Conservation (phyloP, 306 rosid genomes). For the Rosa multiflora region DNA sequence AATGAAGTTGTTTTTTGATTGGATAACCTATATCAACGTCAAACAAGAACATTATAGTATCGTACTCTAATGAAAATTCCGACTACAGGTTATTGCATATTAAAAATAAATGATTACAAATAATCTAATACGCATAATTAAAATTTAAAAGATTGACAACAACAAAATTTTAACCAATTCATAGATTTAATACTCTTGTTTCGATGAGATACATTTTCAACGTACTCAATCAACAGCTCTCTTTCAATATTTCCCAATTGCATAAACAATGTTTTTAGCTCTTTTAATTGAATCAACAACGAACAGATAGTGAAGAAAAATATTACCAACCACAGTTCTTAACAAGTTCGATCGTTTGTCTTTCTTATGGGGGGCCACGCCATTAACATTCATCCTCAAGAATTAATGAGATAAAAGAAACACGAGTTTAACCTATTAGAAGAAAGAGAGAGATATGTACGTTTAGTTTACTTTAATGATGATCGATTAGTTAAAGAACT, state of each 20-base stretch:
- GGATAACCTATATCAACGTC: too few species aligned
- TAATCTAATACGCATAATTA: too few species aligned
- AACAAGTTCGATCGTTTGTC: neutral
- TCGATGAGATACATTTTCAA: neutral
- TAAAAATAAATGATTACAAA: too few species aligned
- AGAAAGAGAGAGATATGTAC: conserved; percentile 26
- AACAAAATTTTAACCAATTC: neutral
- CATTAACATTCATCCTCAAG: neutral
- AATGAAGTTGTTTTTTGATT: too few species aligned
- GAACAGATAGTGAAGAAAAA: neutral
- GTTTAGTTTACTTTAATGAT: conserved; percentile 25
- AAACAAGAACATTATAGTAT: too few species aligned
- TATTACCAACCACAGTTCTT: neutral
- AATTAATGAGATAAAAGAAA: neutral
- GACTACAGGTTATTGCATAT: too few species aligned
- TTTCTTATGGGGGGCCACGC: neutral
- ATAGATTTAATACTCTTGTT: neutral
- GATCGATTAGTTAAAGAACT: conserved; percentile 11
- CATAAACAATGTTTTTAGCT: neutral
- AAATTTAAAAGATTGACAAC: neutral
- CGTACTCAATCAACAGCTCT: neutral
- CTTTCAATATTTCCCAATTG: neutral
- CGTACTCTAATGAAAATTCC: neutral
- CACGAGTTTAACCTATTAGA: conserved; percentile 17
- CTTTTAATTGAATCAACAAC: neutral